phyloP scores from a whole-genome alignment of 805 yeast genomes.

The Danielia reshetovae region DNA sequence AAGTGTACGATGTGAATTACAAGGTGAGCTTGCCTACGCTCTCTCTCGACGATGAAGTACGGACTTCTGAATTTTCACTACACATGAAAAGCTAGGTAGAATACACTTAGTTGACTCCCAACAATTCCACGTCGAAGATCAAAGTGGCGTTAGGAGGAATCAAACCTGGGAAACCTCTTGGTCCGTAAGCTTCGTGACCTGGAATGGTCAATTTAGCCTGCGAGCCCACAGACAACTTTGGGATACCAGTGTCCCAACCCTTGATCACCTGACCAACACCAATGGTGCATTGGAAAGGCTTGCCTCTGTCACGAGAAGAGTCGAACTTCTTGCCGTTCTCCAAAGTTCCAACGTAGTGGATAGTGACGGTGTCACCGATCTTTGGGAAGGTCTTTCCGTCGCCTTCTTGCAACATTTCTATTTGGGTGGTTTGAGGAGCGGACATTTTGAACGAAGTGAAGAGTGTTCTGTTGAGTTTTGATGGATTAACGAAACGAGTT shows the following conservation, averaged over 20 bases:
- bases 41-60: constrained; percentile 17
- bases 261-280: constrained; percentile 96
- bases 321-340: constrained; percentile 96
- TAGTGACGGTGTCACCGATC: constrained; percentile 83
- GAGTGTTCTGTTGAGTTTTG: constrained; percentile 6
- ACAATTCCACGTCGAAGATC: constrained; percentile 76
- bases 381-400: constrained; percentile 87
- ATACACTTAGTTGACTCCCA: constrained; percentile 47
- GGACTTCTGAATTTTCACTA: not conserved
- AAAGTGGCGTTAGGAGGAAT: constrained; percentile 96
- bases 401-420: constrained; percentile 52
- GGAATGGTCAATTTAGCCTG: constrained; percentile 91
- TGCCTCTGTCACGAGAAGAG: constrained; percentile 91
- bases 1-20: constrained; percentile 65
- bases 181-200: constrained; percentile 90
- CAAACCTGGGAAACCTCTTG: constrained; percentile 92
- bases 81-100: not conserved
- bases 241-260: constrained; percentile 96
- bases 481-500: constrained; percentile 8
- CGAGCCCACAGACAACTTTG: constrained; percentile 88
- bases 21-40: constrained; percentile 54
- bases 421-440: constrained; percentile 38
- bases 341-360: constrained; percentile 93
- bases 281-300: constrained; percentile 89
- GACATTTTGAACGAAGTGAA: constrained; percentile 23